These are phyloP conservation scores for Penicillium arizonense DNA, from an alignment of 495 filamentous ascomycete species.

Conservation along the genomic window DNA sequence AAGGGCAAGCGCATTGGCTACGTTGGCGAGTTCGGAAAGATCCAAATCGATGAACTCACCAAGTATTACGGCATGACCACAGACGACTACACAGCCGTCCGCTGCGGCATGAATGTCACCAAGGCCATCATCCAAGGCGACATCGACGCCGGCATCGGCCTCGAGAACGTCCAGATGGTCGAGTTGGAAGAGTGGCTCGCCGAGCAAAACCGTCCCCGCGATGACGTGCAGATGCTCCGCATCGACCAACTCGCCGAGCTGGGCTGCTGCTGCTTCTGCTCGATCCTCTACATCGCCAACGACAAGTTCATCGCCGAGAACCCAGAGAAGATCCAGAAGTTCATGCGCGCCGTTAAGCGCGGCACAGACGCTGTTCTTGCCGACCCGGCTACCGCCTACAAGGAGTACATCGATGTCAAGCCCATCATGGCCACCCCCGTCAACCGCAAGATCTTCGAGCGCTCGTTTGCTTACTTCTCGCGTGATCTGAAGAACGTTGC, in stretches of 20 bases:
- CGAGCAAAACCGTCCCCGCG: conserved; percentile 54
- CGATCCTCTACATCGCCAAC: conserved; percentile 70
- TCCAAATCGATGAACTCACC: conserved; percentile 72
- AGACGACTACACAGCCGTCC: conserved; percentile 66
- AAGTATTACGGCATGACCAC: conserved; percentile 70
- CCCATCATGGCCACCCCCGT: conserved; percentile 62
- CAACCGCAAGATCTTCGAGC: conserved; percentile 71
- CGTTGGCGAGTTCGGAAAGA: conserved; percentile 74
- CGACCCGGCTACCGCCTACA: conserved; percentile 54
- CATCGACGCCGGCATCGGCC: conserved; percentile 68
- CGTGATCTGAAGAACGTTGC: conserved; percentile 67
- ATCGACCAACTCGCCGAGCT: conserved; percentile 71
- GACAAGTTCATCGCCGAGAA: conserved; percentile 61
- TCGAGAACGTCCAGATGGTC: conserved; percentile 74
- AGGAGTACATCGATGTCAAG: conserved; percentile 66
- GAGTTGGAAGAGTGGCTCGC: conserved; percentile 69
- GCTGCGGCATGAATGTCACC: conserved; percentile 62
- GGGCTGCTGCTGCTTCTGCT: conserved; percentile 75
- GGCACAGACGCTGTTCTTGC: conserved; percentile 65
- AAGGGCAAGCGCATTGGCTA: conserved; percentile 70
- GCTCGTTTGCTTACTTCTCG: conserved; percentile 69
- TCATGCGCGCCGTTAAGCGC: conserved; percentile 64
- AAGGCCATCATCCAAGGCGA: conserved; percentile 63
- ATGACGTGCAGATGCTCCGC: conserved; percentile 69
- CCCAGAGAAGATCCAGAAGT: conserved; percentile 54